Percentiles rank a stretch among this genome's conserved stretches.
Conservation (phyloP, 495 filamentous ascomycete genomes). For the Penicillium arizonense region DNA sequence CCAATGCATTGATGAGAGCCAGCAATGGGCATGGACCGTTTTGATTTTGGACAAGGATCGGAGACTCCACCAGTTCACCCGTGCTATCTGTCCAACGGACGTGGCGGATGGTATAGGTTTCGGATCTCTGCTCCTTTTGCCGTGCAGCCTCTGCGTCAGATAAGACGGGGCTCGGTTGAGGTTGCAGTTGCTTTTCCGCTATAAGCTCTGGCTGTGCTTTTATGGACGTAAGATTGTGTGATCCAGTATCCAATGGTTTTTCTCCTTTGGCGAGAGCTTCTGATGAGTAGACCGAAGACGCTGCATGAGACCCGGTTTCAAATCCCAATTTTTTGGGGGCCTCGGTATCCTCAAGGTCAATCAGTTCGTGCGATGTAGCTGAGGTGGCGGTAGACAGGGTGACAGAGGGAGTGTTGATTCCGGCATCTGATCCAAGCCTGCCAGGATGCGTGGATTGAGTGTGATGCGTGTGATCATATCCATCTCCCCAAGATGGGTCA, state of each 20-base stretch:
- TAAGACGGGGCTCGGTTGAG: slow-evolving; percentile 8
- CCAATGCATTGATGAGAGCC: slow-evolving; percentile 89
- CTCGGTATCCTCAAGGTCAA: slow-evolving; percentile 32
- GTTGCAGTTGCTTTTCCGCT: not conserved
- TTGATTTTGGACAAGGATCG: slow-evolving; percentile 85
- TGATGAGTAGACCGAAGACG: slow-evolving; percentile 16
- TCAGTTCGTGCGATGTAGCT: slow-evolving; percentile 38
- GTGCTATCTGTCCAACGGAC: slow-evolving; percentile 57
- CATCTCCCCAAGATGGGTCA: not conserved
- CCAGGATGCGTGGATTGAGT: slow-evolving; percentile 9
- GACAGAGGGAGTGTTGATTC: slow-evolving; percentile 21
- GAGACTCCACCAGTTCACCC: slow-evolving; percentile 54
- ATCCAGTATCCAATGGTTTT: not conserved
- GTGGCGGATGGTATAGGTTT: slow-evolving; percentile 71
- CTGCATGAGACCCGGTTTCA: slow-evolving; percentile 5
- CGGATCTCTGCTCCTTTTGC: slow-evolving; percentile 49
- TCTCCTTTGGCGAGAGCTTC: slow-evolving; percentile 4
- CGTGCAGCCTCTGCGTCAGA: slow-evolving; percentile 36
- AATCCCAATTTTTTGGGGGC: not conserved
- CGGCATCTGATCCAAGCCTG: slow-evolving; percentile 19
- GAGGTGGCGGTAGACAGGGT: slow-evolving; percentile 30
- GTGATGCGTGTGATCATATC: not conserved
- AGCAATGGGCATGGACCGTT: slow-evolving; percentile 94
- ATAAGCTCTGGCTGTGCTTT: not conserved
- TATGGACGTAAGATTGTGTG: not conserved